Evolutionary conservation across 352 stramenopile genomes (phyloP).

Genomic region (Globisporangium middletonii): DNA sequence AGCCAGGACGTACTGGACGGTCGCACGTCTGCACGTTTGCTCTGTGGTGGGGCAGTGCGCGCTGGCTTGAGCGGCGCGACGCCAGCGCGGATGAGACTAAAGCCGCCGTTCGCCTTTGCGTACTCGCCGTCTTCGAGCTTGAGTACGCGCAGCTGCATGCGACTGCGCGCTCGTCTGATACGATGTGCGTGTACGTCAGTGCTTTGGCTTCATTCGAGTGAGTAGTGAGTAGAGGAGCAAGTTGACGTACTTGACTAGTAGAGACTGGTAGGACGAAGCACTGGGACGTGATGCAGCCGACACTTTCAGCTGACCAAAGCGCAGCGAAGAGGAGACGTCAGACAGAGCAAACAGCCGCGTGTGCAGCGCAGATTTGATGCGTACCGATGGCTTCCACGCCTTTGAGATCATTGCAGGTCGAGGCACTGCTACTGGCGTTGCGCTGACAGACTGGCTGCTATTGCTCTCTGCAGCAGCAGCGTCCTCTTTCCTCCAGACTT

Average conservation of each 20-base stretch:
- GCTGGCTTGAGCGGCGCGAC: slow-evolving; percentile 27
- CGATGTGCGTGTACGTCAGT: neutral
- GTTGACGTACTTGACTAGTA: slow-evolving; percentile 2
- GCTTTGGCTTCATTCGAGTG: neutral
- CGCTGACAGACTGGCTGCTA: neutral
- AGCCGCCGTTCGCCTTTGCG: slow-evolving; percentile 63
- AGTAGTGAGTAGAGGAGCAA: slow-evolving; percentile 1
- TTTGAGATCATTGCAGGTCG: slow-evolving; percentile 12
- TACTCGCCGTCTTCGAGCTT: slow-evolving; percentile 66
- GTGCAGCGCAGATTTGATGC: neutral
- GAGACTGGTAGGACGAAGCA: slow-evolving; percentile 3
- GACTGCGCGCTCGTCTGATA: slow-evolving; percentile 23
- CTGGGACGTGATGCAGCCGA: neutral
- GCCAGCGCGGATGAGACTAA: slow-evolving; percentile 58
- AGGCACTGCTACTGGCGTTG: neutral
- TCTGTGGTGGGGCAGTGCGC: neutral
- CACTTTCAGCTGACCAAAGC: slow-evolving; percentile 8
- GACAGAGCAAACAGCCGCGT: neutral
- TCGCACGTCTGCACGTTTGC: neutral
- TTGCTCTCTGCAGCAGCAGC: neutral
- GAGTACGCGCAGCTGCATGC: slow-evolving; percentile 49
- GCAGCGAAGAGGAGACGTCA: neutral
- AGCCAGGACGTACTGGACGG: slow-evolving; percentile 1
- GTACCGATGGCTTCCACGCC: slow-evolving; percentile 27
- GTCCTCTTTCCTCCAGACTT: slow-evolving; percentile 43